Evolutionary conservation across 2,329 filamentous ascomycete species (phyloP).

Genomic region (Verticillium albo-atrum): DNA sequence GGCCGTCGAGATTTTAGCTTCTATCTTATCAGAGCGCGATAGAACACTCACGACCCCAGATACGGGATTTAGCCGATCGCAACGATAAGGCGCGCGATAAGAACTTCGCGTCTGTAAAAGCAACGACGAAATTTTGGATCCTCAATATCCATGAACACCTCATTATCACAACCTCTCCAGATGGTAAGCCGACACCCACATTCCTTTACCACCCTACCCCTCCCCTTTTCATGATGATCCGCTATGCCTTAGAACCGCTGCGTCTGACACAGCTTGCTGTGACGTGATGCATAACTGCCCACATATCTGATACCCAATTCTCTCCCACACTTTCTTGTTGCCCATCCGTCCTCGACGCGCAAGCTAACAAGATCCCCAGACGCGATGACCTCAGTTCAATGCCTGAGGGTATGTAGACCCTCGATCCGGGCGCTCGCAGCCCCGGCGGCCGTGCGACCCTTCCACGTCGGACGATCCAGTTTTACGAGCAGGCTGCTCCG

Average conservation of each 20-base stretch:
- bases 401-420: constrained; percentile 24
- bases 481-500: constrained; percentile 7
- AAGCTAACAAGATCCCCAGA: constrained; percentile 11
- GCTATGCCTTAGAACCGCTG: constrained; percentile 41
- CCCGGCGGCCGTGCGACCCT: constrained; percentile 2
- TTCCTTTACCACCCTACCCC: neutral
- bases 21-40: constrained; percentile 1
- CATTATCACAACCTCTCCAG: neutral
- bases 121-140: neutral
- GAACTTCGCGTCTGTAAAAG: neutral
- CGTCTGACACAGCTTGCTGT: constrained; percentile 43
- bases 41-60: neutral
- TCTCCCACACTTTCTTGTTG: constrained; percentile 8
- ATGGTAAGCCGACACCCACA: neutral
- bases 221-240: constrained; percentile 31
- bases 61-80: neutral
- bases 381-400: constrained; percentile 30
- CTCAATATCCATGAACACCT: neutral
- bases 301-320: constrained; percentile 25
- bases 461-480: constrained; percentile 6
- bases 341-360: constrained; percentile 15
- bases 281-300: constrained; percentile 36
- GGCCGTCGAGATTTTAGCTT: constrained; percentile 12
- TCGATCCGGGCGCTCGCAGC: constrained; percentile 12
- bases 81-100: neutral